Percentiles rank a stretch among this genome's conserved stretches.
These are phyloP conservation scores for Penicillium fimorum DNA, from an alignment of 495 filamentous ascomycete species.

Conservation along the genomic window DNA sequence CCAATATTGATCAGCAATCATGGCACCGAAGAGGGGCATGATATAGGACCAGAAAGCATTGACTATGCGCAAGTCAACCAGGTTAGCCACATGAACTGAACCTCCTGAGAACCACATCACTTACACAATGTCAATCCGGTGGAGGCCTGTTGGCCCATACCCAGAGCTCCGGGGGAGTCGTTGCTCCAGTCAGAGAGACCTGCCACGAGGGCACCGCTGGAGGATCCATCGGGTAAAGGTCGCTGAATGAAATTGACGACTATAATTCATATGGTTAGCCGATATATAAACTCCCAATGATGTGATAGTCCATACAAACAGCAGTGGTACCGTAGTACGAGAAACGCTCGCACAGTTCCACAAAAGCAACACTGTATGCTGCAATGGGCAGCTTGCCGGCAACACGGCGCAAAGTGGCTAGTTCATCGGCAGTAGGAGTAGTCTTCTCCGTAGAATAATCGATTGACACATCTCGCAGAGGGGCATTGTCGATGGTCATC, in stretches of 20 bases:
- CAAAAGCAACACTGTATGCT: constrained; percentile 67
- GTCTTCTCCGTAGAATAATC: constrained; percentile 21
- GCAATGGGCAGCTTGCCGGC: constrained; percentile 63
- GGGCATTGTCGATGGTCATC: constrained; percentile 14
- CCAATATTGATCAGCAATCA: constrained; percentile 61
- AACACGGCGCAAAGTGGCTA: constrained; percentile 60
- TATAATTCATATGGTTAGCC: constrained; percentile 10
- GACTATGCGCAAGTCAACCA: constrained; percentile 44
- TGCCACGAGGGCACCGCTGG: constrained; percentile 50
- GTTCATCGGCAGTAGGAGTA: constrained; percentile 58
- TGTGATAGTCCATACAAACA: constrained; percentile 55
- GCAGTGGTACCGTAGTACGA: constrained; percentile 76
- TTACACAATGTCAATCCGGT: constrained; percentile 56
- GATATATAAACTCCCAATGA: not conserved
- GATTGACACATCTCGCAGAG: not conserved
- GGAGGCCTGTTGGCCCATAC: constrained; percentile 64
- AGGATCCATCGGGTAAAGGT: constrained; percentile 56
- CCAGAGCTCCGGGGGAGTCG: constrained; percentile 60
- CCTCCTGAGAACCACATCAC: constrained; percentile 3
- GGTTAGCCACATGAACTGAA: not conserved
- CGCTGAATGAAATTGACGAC: constrained; percentile 70
- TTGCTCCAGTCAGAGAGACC: constrained; percentile 42
- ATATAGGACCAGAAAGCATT: constrained; percentile 75
- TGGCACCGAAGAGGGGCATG: constrained; percentile 67
- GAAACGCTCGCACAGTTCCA: constrained; percentile 77